phyloP scores from a whole-genome alignment of 345 rosid species.

The Populus simonii region DNA sequence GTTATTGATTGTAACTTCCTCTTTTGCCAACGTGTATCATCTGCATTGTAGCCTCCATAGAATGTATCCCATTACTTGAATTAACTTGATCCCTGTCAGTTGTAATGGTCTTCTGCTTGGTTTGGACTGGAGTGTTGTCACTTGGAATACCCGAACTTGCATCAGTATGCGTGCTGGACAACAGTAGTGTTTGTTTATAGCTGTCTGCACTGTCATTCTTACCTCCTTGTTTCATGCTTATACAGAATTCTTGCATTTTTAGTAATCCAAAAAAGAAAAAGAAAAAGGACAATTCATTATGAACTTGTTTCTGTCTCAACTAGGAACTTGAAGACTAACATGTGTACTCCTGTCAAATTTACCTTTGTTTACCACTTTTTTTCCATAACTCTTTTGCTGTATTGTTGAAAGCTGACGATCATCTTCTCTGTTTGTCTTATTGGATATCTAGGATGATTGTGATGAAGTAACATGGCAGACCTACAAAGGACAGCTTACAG shows the following conservation, averaged over 20 bases:
- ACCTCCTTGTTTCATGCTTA: neutral
- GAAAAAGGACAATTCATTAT: neutral
- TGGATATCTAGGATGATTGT: constrained; percentile 59
- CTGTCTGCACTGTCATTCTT: neutral
- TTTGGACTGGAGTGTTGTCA: too few species aligned
- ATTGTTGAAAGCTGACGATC: neutral
- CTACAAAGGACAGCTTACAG: constrained; percentile 87
- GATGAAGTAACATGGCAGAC: constrained; percentile 98
- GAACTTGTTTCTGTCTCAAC: neutral
- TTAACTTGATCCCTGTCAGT: too few species aligned
- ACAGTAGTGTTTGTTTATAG: too few species aligned
- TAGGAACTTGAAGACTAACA: neutral
- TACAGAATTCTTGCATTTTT: neutral
- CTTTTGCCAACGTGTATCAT: too few species aligned
- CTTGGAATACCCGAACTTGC: too few species aligned
- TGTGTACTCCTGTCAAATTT: neutral
- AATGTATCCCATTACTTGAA: too few species aligned
- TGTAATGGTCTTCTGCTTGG: too few species aligned
- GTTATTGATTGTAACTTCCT: too few species aligned
- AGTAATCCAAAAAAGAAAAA: neutral
- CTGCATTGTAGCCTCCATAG: too few species aligned
- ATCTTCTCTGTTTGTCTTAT: constrained; percentile 8
- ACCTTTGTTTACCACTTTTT: neutral
- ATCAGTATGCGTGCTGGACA: neutral
- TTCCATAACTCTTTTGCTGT: neutral